Conservation (phyloP, 768 basidiomycete genomes). For the Russula earlei region DNA sequence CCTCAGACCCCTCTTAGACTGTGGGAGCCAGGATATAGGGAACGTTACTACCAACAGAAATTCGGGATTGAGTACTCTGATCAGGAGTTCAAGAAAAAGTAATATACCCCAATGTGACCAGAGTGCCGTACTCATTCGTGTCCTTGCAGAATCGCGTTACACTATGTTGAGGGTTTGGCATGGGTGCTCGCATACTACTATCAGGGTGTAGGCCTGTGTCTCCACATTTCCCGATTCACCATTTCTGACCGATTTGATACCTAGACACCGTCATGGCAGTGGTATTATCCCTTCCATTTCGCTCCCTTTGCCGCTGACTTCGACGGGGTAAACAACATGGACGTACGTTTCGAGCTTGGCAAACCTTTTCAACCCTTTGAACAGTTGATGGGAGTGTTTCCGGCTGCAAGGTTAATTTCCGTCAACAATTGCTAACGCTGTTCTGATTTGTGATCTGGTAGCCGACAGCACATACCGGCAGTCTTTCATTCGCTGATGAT, state of each 20-base stretch:
- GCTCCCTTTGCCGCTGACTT: slow-evolving; percentile 98
- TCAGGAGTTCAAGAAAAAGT: slow-evolving; percentile 64
- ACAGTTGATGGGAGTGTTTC: slow-evolving; percentile 97
- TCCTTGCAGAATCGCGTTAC: slow-evolving; percentile 52
- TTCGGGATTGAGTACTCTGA: slow-evolving; percentile 74
- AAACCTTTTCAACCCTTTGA: slow-evolving; percentile 95
- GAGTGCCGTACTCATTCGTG: not conserved
- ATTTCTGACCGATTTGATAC: slow-evolving; percentile 18
- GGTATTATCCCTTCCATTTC: slow-evolving; percentile 99
- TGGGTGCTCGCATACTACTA: slow-evolving; percentile 99
- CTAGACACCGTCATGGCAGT: slow-evolving; percentile 88
- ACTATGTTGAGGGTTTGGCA: slow-evolving; percentile 88
- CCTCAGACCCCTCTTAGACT: slow-evolving; percentile 41
- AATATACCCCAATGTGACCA: slow-evolving; percentile 21
- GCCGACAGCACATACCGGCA: slow-evolving; percentile 80
- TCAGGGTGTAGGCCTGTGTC: slow-evolving; percentile 65
- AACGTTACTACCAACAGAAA: slow-evolving; percentile 91
- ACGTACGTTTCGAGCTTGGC: slow-evolving; percentile 71
- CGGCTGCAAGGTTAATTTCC: slow-evolving; percentile 65
- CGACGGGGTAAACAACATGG: slow-evolving; percentile 62
- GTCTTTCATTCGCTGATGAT: slow-evolving; percentile 85
- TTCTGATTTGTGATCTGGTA: slow-evolving; percentile 26
- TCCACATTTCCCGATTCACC: not conserved
- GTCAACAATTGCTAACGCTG: not conserved
- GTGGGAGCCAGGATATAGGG: slow-evolving; percentile 93